Evolutionary conservation across 768 basidiomycete genomes (phyloP).

Genomic region (Dictyophora rubrovolvata): DNA sequence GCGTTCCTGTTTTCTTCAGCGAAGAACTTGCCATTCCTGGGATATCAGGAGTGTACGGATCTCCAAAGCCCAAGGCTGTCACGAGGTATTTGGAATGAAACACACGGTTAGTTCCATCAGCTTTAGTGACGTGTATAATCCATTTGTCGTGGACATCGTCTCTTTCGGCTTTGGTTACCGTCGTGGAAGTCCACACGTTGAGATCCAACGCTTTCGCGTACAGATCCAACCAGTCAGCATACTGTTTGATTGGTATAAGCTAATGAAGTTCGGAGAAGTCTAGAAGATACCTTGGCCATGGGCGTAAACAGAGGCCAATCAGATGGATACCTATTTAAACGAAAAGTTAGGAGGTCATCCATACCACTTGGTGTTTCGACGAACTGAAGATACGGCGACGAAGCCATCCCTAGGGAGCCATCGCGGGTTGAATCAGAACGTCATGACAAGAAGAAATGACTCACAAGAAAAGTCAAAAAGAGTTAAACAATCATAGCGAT

Average conservation of each 20-base stretch:
- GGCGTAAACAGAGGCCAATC: neutral
- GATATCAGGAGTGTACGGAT: neutral
- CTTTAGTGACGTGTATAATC: neutral
- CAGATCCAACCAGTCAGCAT: slow-evolving; percentile 36
- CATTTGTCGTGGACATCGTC: neutral
- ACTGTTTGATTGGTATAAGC: neutral
- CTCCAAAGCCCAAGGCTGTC: neutral
- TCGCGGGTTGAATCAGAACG: neutral
- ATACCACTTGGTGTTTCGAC: neutral
- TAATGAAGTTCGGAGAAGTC: neutral
- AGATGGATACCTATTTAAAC: neutral
- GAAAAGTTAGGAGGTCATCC: neutral
- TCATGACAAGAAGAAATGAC: neutral
- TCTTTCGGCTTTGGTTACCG: neutral
- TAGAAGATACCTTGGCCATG: neutral
- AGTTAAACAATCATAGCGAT: slow-evolving; percentile 9
- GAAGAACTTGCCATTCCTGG: neutral
- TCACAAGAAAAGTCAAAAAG: slow-evolving; percentile 19
- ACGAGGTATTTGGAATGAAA: neutral
- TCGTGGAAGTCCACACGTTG: slow-evolving; percentile 29
- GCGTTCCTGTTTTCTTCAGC: too few species aligned
- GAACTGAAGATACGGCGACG: neutral
- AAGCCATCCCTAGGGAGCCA: neutral
- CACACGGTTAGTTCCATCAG: neutral
- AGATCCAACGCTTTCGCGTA: slow-evolving; percentile 32